These are phyloP conservation scores for Cotoneaster glaucophyllus DNA, from an alignment of 306 rosid species.

Conservation along the genomic window DNA sequence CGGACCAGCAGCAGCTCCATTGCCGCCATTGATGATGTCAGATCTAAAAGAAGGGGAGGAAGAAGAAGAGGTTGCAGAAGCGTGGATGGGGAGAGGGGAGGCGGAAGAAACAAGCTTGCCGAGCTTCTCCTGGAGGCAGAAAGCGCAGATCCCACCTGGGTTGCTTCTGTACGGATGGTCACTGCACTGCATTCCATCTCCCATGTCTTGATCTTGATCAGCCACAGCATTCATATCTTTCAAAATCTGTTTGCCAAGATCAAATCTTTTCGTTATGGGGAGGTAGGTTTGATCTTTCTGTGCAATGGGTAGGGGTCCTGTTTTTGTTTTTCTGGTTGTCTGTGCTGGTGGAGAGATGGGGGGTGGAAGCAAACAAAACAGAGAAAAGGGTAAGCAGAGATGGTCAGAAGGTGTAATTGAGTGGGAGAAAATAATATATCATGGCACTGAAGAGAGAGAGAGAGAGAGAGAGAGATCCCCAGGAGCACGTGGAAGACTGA, in stretches of 20 bases:
- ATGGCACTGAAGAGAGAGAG: slow-evolving; percentile 7
- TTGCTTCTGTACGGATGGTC: slow-evolving; percentile 75
- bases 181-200: slow-evolving; percentile 82
- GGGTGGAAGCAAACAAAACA: background rate
- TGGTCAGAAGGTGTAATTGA: slow-evolving; percentile 29
- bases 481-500: slow-evolving; percentile 75
- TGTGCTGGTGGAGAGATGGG: background rate
- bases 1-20: background rate
- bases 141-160: slow-evolving; percentile 95
- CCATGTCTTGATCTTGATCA: slow-evolving; percentile 49
- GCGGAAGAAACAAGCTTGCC: slow-evolving; percentile 87
- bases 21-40: slow-evolving; percentile 7
- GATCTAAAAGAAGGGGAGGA: slow-evolving; percentile 83
- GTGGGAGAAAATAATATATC: background rate
- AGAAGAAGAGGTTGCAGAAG: slow-evolving; percentile 55
- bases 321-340: slow-evolving; percentile 5
- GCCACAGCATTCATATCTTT: slow-evolving; percentile 30
- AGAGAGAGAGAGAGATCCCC: slow-evolving; percentile 11
- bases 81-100: slow-evolving; percentile 58
- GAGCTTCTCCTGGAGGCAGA: slow-evolving; percentile 91
- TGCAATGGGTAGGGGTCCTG: background rate
- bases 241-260: slow-evolving; percentile 10
- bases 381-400: background rate
- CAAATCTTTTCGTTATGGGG: background rate
- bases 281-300: background rate